A percentile compares a stretch with the other conserved stretches of the same genome.
phyloP scores from a whole-genome alignment of 441 rosid species.

The Breynia disticha region DNA sequence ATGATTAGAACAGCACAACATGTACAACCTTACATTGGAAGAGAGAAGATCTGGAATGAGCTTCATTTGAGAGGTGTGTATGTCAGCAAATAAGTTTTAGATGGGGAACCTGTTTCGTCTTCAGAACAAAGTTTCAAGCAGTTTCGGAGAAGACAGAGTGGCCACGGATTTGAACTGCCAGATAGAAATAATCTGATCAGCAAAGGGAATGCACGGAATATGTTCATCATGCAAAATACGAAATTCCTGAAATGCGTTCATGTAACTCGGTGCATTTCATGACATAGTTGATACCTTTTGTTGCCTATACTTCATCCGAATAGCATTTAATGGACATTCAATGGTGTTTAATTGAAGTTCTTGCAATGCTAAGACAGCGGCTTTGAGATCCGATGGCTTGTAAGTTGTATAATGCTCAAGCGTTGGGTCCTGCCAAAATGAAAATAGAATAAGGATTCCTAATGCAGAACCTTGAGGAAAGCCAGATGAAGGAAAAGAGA shows the following conservation, averaged over 20 bases:
- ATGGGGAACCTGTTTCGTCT: slow-evolving; percentile 21
- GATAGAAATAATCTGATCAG: slow-evolving; percentile 8
- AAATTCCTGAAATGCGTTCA: too few species aligned
- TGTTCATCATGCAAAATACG: neutral
- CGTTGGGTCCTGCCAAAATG: slow-evolving; percentile 54
- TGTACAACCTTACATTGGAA: slow-evolving; percentile 13
- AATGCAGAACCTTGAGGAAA: slow-evolving; percentile 7
- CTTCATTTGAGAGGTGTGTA: slow-evolving; percentile 11
- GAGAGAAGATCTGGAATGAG: slow-evolving; percentile 6
- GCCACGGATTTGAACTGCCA: slow-evolving; percentile 79
- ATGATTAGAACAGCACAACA: slow-evolving; percentile 5
- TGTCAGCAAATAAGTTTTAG: slow-evolving; percentile 22
- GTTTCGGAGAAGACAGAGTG: slow-evolving; percentile 40
- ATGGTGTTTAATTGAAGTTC: slow-evolving; percentile 49
- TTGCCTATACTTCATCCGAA: slow-evolving; percentile 60
- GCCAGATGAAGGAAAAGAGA: slow-evolving; percentile 12
- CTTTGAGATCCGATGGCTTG: slow-evolving; percentile 48
- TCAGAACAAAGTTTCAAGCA: slow-evolving; percentile 47
- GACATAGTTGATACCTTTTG: slow-evolving; percentile 36
- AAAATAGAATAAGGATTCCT: slow-evolving; percentile 3
- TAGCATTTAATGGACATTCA: slow-evolving; percentile 47
- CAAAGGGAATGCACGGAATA: neutral
- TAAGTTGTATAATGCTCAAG: slow-evolving; percentile 70
- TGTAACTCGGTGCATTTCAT: too few species aligned
- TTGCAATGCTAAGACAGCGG: slow-evolving; percentile 56